A percentile compares a stretch with the other conserved stretches of the same genome.
Evolutionary conservation across 805 yeast genomes (phyloP).

Genomic region (Candida tammaniensis): DNA sequence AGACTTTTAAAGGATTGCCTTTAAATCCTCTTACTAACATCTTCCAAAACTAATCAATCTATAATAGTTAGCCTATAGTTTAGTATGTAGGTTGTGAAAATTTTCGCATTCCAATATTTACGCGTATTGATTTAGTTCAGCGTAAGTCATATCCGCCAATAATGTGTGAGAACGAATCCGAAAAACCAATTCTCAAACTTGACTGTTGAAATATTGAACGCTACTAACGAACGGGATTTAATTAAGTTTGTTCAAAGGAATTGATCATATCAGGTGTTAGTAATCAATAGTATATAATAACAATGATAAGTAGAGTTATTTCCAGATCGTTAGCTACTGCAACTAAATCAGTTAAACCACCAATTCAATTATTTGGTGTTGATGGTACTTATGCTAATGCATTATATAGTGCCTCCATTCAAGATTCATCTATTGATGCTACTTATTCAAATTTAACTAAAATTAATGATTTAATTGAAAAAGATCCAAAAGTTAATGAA

Average conservation of each 20-base stretch:
- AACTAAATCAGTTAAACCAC: slow-evolving; percentile 67
- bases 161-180: too few relatives aligned
- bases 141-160: too few relatives aligned
- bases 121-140: too few relatives aligned
- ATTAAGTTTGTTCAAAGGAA: too few relatives aligned
- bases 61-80: too few relatives aligned
- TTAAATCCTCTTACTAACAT: not conserved
- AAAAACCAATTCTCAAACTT: too few relatives aligned
- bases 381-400: slow-evolving; percentile 98
- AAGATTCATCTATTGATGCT: slow-evolving; percentile 71
- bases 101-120: too few relatives aligned
- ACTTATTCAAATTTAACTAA: slow-evolving; percentile 64
- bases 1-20: not conserved
- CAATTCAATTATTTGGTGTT: slow-evolving; percentile 89
- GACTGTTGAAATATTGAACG: too few relatives aligned
- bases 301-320: slow-evolving; percentile 15
- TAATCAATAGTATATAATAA: too few relatives aligned
- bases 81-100: too few relatives aligned
- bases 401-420: slow-evolving; percentile 85
- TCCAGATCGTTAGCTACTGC: slow-evolving; percentile 74
- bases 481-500: slow-evolving; percentile 61
- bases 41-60: not conserved
- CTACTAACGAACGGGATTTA: too few relatives aligned
- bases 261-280: too few relatives aligned
- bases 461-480: slow-evolving; percentile 51